These are phyloP conservation scores for Pyrus communis DNA, from an alignment of 306 rosid species.

Conservation along the genomic window DNA sequence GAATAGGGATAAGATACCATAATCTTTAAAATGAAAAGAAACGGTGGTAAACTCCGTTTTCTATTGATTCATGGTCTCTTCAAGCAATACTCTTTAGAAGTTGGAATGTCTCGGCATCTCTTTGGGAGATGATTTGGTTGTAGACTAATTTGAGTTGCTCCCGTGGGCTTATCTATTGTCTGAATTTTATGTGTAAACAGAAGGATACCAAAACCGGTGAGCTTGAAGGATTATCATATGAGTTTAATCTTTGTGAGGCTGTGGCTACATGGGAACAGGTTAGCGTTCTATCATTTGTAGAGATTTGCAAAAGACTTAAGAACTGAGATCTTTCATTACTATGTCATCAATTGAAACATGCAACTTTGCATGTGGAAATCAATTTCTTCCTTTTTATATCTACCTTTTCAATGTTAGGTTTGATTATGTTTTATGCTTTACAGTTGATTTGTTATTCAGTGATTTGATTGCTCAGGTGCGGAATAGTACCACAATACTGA, in stretches of 20 bases:
- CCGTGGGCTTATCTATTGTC: constrained; percentile 1
- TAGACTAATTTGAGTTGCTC: not conserved
- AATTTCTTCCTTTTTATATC: not conserved
- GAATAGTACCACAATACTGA: constrained; percentile 88
- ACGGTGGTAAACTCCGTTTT: not conserved
- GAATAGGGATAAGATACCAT: not conserved
- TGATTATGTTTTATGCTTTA: constrained; percentile 28
- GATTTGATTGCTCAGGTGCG: constrained; percentile 81
- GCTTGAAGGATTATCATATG: constrained; percentile 78
- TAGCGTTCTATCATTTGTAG: constrained; percentile 9
- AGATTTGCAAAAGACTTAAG: constrained; percentile 1
- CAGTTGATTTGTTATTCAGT: constrained; percentile 35
- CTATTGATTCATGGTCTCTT: not conserved
- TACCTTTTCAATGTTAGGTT: constrained; percentile 2
- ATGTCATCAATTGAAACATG: not conserved
- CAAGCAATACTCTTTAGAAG: not conserved
- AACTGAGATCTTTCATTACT: constrained; percentile 1
- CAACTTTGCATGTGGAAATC: not conserved
- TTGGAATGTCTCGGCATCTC: not conserved
- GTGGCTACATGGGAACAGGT: constrained; percentile 98
- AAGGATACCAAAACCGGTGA: constrained; percentile 85
- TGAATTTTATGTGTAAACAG: constrained; percentile 41
- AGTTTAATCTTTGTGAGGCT: constrained; percentile 88
- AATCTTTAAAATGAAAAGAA: not conserved
- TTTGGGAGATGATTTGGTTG: not conserved